Base-by-base conservation (phyloP, 352 stramenopile species). In the Thraustochytrium sp. region DNA sequence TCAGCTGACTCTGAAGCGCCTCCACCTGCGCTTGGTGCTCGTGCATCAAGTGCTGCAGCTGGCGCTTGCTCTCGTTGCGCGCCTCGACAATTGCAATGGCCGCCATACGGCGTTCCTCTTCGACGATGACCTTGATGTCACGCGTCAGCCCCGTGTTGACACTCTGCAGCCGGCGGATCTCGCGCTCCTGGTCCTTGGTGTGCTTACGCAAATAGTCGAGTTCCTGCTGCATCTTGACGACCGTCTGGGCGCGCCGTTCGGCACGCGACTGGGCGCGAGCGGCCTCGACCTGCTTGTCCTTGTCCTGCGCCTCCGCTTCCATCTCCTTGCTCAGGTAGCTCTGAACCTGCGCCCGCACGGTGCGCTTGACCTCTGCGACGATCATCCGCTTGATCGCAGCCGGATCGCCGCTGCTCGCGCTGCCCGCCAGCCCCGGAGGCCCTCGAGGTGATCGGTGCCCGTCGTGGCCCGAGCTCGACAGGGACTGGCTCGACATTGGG, bases 61-160 rank as follows among this genome's bases (percentile, higher is more conserved):
- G 59, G 4, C 59, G 59, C 59, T 72, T 72, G 26, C 42, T 11
- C 21, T 72, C 59, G 59, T 29, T 72, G 16, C 59, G 34, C 8
- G 26, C 59, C 36, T 72, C 59, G 23, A 31, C 59, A 72, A 72
- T 72, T 5, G 59, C 59, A 38, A 72, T 72, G 16, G 59, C 59
- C 36, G 59, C 59, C 59, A 72, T 72, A 31, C 59, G 59, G 8
- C 59, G 34, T 2, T 72, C 59, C 59, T 72, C 59, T 31, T 72
- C 59, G 13, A 72, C 59, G 36, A 72, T 72, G 9, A 72, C 59
- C 26, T 72, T 72, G 8, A 72, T 72, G 26, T 72, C 59, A 21
- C 59, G 59, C n/a, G 59, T 72, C 26, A 72, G 26, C 2, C 59
- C 59, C 36, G 59, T 72, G 26, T 72, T 72, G 13, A 72, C 59